Evolutionary conservation across 805 yeast species (phyloP), one percentile per base, ranked within the genome.

Genomic region (Ogataea methanolica): DNA sequence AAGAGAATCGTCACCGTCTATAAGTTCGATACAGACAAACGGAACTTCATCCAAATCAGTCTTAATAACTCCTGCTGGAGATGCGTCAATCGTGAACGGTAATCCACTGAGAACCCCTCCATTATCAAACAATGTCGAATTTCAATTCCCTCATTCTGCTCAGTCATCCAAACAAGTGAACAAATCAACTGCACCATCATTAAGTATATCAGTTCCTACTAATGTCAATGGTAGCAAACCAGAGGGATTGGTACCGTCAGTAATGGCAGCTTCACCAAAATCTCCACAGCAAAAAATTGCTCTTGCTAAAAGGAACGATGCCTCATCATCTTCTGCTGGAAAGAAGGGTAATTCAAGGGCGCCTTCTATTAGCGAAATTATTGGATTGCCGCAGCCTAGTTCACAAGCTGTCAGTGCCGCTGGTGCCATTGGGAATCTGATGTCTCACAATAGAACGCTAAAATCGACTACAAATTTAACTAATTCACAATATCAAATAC

Each of bases 371-470:
- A 57, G 58, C 38, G 65, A 60, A 36, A 50, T 60, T 21, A 40
- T 60, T 15, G 63, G 63, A 6, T 43, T 61, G 8, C 67, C 66
- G 2, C 63, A 59, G 42, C 62, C 62, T 5, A 56, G 67, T 34
- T 62, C 68, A 1, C 65, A 62, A 36, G 70, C 70, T 11, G 61
- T 65, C 3, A 60, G 63, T 43, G 68, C 70, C 8, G 69, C 69
- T 8, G 68, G 68, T 2, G 70, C 69, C 1, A 58, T 65, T 47
- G 68, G 69, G 17, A 61, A 58, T 21, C 36, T 64, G 50, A 39
- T 63, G 44, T 61, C 61, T 2, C 68, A 62, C 45, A 62, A 62
- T 23, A 49, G 67, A 45, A 56, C 55, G 2, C 43, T 59, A 41
- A 51, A 51, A 23, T 57, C 62, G 1, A 49, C 56, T n/a, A 49